Percentiles rank a stretch among this genome's conserved stretches.
phyloP scores from a whole-genome alignment of 495 filamentous ascomycete genomes.

The Talaromyces thailandensis region DNA sequence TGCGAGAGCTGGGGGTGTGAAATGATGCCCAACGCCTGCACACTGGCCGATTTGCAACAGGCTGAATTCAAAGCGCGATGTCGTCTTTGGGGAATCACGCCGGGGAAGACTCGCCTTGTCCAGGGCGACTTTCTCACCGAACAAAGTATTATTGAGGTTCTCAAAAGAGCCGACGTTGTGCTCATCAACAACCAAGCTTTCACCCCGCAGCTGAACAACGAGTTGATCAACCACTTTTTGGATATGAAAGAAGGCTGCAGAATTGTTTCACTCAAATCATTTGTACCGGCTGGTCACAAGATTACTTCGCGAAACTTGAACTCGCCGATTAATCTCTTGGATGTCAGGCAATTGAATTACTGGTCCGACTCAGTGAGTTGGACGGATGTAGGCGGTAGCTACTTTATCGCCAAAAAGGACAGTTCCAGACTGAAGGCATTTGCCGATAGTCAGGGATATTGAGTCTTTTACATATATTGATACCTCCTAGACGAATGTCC shows the following conservation, averaged over 20 bases:
- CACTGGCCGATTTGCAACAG: conserved; percentile 76
- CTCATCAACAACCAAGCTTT: conserved; percentile 98
- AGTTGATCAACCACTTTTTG: conserved; percentile 81
- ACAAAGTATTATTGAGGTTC: conserved; percentile 54
- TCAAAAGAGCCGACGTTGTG: conserved; percentile 82
- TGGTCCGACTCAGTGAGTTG: conserved; percentile 83
- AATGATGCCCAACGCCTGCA: conserved; percentile 81
- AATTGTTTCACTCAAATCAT: conserved; percentile 77
- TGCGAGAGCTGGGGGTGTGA: conserved; percentile 96
- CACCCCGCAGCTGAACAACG: conserved; percentile 73
- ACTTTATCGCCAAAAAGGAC: conserved; percentile 83
- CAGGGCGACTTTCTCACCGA: conserved; percentile 78
- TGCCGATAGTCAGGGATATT: conserved; percentile 21
- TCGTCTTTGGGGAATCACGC: conserved; percentile 77
- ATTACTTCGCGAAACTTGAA: conserved; percentile 60
- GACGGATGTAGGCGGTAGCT: conserved; percentile 75
- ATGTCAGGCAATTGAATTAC: conserved; percentile 67
- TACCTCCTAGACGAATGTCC: conserved; percentile 6
- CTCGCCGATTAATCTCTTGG: conserved; percentile 68
- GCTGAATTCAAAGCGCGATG: conserved; percentile 79
- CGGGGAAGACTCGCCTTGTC: conserved; percentile 71
- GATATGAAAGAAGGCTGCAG: conserved; percentile 88
- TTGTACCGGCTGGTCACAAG: conserved; percentile 62
- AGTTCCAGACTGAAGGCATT: conserved; percentile 42
- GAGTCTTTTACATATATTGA: conserved; percentile 14